phyloP scores from a whole-genome alignment of 2,329 filamentous ascomycete genomes.

The Claviceps cyperi region DNA sequence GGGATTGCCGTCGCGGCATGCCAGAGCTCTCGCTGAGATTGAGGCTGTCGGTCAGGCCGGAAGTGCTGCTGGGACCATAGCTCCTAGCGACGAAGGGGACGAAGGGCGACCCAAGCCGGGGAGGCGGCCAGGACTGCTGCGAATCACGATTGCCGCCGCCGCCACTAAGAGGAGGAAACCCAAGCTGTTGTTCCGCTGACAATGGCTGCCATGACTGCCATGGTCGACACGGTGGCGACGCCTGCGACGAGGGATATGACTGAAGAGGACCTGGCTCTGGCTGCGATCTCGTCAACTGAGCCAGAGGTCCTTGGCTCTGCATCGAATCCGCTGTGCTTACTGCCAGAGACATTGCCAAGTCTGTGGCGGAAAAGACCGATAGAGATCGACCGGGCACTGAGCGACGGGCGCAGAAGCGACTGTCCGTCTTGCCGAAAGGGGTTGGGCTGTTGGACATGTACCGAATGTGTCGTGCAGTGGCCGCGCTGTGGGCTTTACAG shows the following conservation, averaged over 20 bases:
- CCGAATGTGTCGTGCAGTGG: conserved; percentile 26
- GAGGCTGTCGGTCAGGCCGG: conserved; percentile 26
- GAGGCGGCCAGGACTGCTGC: conserved; percentile 8
- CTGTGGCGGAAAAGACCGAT: conserved; percentile 42
- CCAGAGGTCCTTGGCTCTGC: conserved; percentile 47
- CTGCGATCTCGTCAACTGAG: conserved; percentile 38
- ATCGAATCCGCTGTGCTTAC: conserved; percentile 51
- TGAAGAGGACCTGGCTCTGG: conserved; percentile 2
- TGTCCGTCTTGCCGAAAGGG: conserved; percentile 37
- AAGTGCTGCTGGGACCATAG: conserved; percentile 47
- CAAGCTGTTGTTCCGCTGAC: conserved; percentile 1
- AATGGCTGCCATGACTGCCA: background rate
- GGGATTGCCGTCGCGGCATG: conserved; percentile 29
- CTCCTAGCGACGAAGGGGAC: conserved; percentile 41
- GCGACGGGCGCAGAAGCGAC: conserved; percentile 34
- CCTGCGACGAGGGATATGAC: background rate
- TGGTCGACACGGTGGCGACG: background rate
- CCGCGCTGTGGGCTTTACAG: conserved; percentile 40
- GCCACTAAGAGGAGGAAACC: background rate
- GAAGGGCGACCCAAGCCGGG: conserved; percentile 39
- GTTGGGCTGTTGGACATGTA: conserved; percentile 40
- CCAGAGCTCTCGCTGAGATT: conserved; percentile 13
- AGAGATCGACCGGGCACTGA: conserved; percentile 30
- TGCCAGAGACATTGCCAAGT: conserved; percentile 48
- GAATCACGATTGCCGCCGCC: conserved; percentile 11